These are phyloP conservation scores for Apocynum venetum DNA, from an alignment of 257 asterid genomes.

Conservation along the genomic window DNA sequence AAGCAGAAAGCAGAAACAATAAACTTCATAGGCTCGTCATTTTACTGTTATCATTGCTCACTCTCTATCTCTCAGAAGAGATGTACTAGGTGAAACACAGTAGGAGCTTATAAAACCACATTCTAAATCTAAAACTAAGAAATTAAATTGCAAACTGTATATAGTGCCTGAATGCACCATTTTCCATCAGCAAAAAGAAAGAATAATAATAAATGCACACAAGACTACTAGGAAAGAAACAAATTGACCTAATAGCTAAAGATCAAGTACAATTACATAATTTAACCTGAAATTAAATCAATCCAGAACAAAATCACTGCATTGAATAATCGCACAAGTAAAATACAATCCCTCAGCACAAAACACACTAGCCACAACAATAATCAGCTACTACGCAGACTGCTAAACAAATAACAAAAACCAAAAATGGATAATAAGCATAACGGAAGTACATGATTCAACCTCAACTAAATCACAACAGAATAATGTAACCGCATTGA, in stretches of 20 bases:
- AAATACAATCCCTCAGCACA: neutral
- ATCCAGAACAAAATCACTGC: neutral
- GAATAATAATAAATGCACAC: neutral
- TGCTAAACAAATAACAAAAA: neutral
- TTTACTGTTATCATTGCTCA: neutral
- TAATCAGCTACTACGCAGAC: neutral
- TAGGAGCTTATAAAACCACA: neutral
- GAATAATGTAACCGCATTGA: neutral
- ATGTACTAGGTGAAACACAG: no score
- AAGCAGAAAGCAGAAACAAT: neutral
- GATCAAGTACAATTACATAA: neutral
- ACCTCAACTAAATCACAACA: neutral
- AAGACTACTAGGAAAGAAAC: neutral
- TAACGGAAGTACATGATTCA: neutral
- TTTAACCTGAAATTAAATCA: neutral
- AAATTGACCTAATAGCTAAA: neutral
- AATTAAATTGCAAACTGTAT: no score
- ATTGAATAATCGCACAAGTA: neutral
- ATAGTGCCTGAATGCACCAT: neutral
- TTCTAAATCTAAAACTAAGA: no score
- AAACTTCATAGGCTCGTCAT: neutral
- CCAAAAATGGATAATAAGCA: neutral
- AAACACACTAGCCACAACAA: neutral
- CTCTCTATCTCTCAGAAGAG: no score
- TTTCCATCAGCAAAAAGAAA: neutral